These are phyloP conservation scores for Hura crepitans DNA, from an alignment of 441 rosid species.

Conservation along the genomic window DNA sequence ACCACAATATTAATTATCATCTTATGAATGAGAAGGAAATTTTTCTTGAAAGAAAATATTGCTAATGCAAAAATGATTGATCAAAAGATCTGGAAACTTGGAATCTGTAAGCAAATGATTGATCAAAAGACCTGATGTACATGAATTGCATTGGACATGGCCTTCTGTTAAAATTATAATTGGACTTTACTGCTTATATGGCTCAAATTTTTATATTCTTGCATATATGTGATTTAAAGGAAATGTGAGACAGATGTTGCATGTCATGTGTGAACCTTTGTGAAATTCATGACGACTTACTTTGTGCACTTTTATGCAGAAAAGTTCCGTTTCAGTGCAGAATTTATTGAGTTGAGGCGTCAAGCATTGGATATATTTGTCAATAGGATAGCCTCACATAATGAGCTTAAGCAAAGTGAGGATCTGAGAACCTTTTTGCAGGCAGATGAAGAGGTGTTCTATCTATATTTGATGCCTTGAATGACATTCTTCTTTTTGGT, in stretches of 20 bases:
- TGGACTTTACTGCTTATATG: background rate
- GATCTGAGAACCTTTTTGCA: slow-evolving; percentile 93
- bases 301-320: slow-evolving; percentile 47
- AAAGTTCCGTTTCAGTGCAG: slow-evolving; percentile 95
- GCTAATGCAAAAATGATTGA: too few species aligned
- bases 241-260: background rate
- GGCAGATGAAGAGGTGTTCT: slow-evolving; percentile 92
- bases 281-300: background rate
- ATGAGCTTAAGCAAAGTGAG: slow-evolving; percentile 87
- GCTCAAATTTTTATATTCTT: background rate
- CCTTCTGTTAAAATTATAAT: background rate
- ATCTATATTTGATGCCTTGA: background rate
- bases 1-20: too few species aligned
- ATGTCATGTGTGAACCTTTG: background rate
- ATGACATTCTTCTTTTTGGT: background rate
- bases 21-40: too few species aligned
- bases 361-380: slow-evolving; percentile 84
- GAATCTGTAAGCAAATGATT: too few species aligned
- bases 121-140: too few species aligned
- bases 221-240: background rate
- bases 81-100: too few species aligned
- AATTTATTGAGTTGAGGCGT: slow-evolving; percentile 96
- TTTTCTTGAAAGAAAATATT: too few species aligned
- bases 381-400: slow-evolving; percentile 84
- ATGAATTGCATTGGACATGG: too few species aligned